A percentile compares a stretch with the other conserved stretches of the same genome.
Evolutionary conservation across 1,284 basidiomycete species (phyloP).

Genomic region (Schizopora paradoxa): DNA sequence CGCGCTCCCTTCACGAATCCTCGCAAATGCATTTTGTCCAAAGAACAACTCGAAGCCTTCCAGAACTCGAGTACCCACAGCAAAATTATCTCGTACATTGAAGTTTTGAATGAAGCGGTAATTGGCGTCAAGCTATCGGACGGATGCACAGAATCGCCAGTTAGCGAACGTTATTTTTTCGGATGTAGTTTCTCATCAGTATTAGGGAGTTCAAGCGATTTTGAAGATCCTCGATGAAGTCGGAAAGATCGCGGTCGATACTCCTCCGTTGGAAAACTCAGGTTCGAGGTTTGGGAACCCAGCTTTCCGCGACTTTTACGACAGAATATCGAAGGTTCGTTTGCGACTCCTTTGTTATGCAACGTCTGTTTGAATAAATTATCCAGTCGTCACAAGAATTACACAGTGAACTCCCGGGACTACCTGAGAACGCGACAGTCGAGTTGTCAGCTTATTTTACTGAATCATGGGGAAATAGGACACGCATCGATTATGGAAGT

Average conservation of each 20-base stretch:
- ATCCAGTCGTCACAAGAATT: constrained; percentile 42
- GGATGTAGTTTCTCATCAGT: constrained; percentile 8
- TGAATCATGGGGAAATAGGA: constrained; percentile 88
- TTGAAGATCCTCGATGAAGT: constrained; percentile 65
- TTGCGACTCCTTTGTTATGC: background rate
- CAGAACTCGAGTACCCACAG: constrained; percentile 69
- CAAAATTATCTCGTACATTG: constrained; percentile 70
- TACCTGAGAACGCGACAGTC: constrained; percentile 51
- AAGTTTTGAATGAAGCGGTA: constrained; percentile 72
- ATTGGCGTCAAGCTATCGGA: constrained; percentile 76
- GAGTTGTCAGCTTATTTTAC: constrained; percentile 81
- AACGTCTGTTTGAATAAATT: constrained; percentile 12
- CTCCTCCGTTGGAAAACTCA: constrained; percentile 86
- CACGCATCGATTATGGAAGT: constrained; percentile 95
- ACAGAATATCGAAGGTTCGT: constrained; percentile 68
- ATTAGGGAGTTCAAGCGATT: constrained; percentile 59
- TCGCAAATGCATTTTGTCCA: constrained; percentile 76
- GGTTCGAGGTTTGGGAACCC: constrained; percentile 96
- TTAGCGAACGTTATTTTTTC: constrained; percentile 32
- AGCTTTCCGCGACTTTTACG: constrained; percentile 90
- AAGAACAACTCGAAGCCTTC: constrained; percentile 79
- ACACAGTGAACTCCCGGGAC: constrained; percentile 51
- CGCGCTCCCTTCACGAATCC: constrained; percentile 33
- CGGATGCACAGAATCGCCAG: constrained; percentile 49
- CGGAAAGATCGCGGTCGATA: constrained; percentile 59